Percentiles rank a stretch among this genome's conserved stretches.
These are phyloP conservation scores for Teunomyces panamensis DNA, from an alignment of 805 yeast genomes.

Conservation along the genomic window DNA sequence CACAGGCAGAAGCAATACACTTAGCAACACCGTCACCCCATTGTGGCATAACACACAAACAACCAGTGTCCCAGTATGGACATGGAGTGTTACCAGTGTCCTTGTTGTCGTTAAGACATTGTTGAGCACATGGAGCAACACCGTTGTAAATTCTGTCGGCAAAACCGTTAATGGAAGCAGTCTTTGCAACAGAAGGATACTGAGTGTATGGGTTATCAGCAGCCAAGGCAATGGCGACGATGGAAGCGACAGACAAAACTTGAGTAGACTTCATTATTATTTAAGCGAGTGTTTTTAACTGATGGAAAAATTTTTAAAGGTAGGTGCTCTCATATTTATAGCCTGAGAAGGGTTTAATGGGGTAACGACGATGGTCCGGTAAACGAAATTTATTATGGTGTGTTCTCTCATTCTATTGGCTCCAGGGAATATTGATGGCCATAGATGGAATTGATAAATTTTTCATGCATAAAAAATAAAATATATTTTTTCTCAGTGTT, in stretches of 20 bases:
- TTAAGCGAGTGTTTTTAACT: background rate
- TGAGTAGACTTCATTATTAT: background rate
- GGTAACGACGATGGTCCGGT: background rate
- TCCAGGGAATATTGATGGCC: background rate
- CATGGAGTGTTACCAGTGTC: conserved; percentile 35
- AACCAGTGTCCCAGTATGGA: conserved; percentile 47
- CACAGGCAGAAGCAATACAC: conserved; percentile 25
- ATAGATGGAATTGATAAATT: background rate
- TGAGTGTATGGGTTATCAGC: conserved; percentile 38
- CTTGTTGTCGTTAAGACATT: conserved; percentile 31
- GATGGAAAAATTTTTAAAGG: background rate
- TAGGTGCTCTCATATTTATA: background rate
- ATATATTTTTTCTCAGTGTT: background rate
- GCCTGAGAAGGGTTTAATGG: background rate
- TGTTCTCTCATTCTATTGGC: background rate
- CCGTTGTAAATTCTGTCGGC: conserved; percentile 41
- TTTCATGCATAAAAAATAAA: background rate
- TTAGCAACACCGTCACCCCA: conserved; percentile 32
- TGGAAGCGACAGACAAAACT: conserved; percentile 5
- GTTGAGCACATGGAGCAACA: conserved; percentile 41
- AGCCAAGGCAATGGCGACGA: conserved; percentile 6
- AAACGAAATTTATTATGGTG: background rate
- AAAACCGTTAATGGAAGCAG: conserved; percentile 47
- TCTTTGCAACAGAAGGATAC: conserved; percentile 45
- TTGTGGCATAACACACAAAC: conserved; percentile 41